phyloP scores from a whole-genome alignment of 768 basidiomycete genomes.

The Collybiopsis luxurians region DNA sequence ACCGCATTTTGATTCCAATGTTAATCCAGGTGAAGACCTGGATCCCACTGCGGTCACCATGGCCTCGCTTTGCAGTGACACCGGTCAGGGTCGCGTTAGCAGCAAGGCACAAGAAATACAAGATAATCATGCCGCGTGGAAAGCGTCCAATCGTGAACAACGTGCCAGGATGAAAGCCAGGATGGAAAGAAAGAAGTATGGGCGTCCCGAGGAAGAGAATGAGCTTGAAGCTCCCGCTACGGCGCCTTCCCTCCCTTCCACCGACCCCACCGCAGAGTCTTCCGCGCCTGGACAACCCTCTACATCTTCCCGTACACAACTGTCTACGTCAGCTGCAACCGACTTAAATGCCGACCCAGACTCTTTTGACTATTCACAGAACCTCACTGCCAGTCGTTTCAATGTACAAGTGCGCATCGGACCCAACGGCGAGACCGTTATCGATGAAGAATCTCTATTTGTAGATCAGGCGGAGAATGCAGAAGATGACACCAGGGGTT shows the following conservation, averaged over 20 bases:
- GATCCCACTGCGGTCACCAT: slow-evolving; percentile 85
- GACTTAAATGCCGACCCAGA: slow-evolving; percentile 12
- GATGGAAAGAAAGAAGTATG: slow-evolving; percentile 78
- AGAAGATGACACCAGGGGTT: slow-evolving; percentile 62
- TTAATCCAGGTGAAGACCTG: slow-evolving; percentile 70
- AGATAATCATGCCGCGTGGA: slow-evolving; percentile 71
- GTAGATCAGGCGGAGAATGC: slow-evolving; percentile 66
- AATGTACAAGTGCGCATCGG: slow-evolving; percentile 88
- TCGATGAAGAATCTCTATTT: slow-evolving; percentile 82
- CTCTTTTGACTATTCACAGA: slow-evolving; percentile 69
- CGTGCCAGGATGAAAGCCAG: slow-evolving; percentile 56
- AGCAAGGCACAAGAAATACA: slow-evolving; percentile 73
- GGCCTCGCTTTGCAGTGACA: slow-evolving; percentile 76
- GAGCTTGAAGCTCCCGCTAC: slow-evolving; percentile 13
- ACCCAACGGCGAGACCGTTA: slow-evolving; percentile 81
- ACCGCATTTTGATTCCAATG: slow-evolving; percentile 55
- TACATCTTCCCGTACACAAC: slow-evolving; percentile 15
- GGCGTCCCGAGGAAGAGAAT: slow-evolving; percentile 49
- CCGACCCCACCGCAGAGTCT: slow-evolving; percentile 8
- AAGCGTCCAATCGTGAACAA: slow-evolving; percentile 63
- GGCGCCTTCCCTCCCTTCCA: slow-evolving; percentile 7
- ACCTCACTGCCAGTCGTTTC: slow-evolving; percentile 64
- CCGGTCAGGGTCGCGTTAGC: slow-evolving; percentile 75
- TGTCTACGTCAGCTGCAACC: background rate
- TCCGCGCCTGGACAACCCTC: slow-evolving; percentile 7